Evolutionary conservation across 1,284 basidiomycete genomes (phyloP).

Genomic region (Trametes hirsuta): DNA sequence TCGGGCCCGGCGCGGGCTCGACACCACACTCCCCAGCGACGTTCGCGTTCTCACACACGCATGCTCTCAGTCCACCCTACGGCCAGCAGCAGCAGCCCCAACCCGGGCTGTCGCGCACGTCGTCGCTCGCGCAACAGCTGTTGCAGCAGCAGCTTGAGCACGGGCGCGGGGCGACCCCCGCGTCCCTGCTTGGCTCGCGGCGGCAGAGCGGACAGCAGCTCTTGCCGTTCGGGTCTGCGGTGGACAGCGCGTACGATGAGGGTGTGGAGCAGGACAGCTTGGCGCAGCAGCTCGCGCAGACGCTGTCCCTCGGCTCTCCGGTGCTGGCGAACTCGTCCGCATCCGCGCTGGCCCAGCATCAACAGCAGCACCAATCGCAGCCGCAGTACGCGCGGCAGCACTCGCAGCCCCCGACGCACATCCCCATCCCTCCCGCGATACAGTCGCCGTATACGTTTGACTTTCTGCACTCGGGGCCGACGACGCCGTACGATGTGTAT

Average conservation of each 20-base stretch:
- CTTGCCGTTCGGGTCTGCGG: neutral
- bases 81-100: constrained; percentile 9
- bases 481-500: constrained; percentile 46
- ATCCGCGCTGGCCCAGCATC: constrained; percentile 1
- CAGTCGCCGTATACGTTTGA: constrained; percentile 36
- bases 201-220: constrained; percentile 9
- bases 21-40: constrained; percentile 31
- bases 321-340: constrained; percentile 10
- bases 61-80: constrained; percentile 1
- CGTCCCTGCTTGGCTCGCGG: constrained; percentile 10
- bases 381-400: constrained; percentile 1
- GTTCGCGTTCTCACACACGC: constrained; percentile 16
- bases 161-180: constrained; percentile 5
- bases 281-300: constrained; percentile 18
- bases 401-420: constrained; percentile 31
- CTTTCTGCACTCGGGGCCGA: constrained; percentile 42
- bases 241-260: neutral
- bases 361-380: constrained; percentile 7
- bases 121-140: constrained; percentile 27
- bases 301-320: constrained; percentile 12
- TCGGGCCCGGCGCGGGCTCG: constrained; percentile 33
- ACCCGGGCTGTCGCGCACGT: constrained; percentile 14
- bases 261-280: constrained; percentile 3
- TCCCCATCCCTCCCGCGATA: constrained; percentile 34
- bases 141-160: constrained; percentile 22